Evolutionary conservation across 1,139 yeast species (phyloP).

Genomic region (Kodamaea derodonti): DNA sequence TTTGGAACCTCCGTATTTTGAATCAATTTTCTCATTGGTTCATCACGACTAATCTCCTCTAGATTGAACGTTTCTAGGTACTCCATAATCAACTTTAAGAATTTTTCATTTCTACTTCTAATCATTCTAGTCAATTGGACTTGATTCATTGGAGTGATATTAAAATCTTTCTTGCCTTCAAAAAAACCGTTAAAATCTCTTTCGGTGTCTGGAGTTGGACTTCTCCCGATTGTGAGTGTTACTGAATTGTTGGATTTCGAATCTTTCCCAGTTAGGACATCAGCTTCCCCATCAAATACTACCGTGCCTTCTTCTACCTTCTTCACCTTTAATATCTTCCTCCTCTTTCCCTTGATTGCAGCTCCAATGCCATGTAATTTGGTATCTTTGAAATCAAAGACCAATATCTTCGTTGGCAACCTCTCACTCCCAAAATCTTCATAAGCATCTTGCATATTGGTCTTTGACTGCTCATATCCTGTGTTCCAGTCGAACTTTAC

Average conservation of each 20-base stretch:
- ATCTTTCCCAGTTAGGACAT: not conserved
- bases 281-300: slow-evolving; percentile 4
- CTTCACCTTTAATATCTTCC: slow-evolving; percentile 6
- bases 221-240: not conserved
- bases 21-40: slow-evolving; percentile 13
- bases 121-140: slow-evolving; percentile 55
- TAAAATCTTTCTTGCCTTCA: slow-evolving; percentile 21
- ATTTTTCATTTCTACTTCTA: slow-evolving; percentile 52
- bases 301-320: not conserved
- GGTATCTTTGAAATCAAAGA: slow-evolving; percentile 80
- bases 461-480: slow-evolving; percentile 42
- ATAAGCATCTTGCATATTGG: slow-evolving; percentile 30
- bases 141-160: slow-evolving; percentile 23
- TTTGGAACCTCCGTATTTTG: slow-evolving; percentile 39
- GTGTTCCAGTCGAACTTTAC: slow-evolving; percentile 36
- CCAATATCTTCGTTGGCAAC: slow-evolving; percentile 38
- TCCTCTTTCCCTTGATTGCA: slow-evolving; percentile 20
- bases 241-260: not conserved
- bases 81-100: slow-evolving; percentile 37
- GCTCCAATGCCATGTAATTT: slow-evolving; percentile 38
- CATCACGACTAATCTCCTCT: slow-evolving; percentile 14
- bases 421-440: slow-evolving; percentile 12
- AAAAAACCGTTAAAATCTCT: slow-evolving; percentile 18
- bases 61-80: slow-evolving; percentile 33
- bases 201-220: not conserved